These are phyloP conservation scores for Nothopassalora personata DNA, from an alignment of 2,329 filamentous ascomycete genomes.

Conservation along the genomic window DNA sequence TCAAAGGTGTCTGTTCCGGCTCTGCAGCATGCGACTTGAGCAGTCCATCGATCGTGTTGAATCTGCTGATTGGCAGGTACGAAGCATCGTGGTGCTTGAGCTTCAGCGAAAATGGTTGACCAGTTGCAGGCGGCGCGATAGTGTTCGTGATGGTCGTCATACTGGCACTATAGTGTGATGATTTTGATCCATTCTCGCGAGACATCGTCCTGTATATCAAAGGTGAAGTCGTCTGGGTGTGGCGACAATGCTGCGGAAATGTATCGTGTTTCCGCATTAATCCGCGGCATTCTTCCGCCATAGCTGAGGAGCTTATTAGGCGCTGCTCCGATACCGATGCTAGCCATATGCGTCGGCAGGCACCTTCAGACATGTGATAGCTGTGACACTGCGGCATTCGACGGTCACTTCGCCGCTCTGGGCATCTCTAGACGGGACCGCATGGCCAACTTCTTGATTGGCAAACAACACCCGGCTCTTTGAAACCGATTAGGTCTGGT, in stretches of 20 bases:
- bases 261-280: not conserved
- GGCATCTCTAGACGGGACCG: not conserved
- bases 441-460: not conserved
- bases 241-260: not conserved
- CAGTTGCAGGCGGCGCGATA: slow-evolving; percentile 3
- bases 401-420: not conserved
- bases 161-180: not conserved
- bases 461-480: not conserved
- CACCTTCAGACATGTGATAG: not conserved
- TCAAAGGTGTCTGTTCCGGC: slow-evolving; percentile 24
- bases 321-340: not conserved
- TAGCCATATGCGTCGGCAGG: not conserved
- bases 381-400: not conserved
- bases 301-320: not conserved
- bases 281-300: not conserved
- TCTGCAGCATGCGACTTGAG: slow-evolving; percentile 30
- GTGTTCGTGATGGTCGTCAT: slow-evolving; percentile 13
- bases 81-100: slow-evolving; percentile 16
- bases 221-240: not conserved
- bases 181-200: not conserved
- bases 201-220: not conserved
- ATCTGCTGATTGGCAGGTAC: slow-evolving; percentile 25
- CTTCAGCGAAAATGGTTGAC: slow-evolving; percentile 9
- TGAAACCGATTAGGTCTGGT: no score
- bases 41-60: slow-evolving; percentile 31